Conservation (phyloP, 805 yeast species). For the Spathaspora passalidarum region DNA sequence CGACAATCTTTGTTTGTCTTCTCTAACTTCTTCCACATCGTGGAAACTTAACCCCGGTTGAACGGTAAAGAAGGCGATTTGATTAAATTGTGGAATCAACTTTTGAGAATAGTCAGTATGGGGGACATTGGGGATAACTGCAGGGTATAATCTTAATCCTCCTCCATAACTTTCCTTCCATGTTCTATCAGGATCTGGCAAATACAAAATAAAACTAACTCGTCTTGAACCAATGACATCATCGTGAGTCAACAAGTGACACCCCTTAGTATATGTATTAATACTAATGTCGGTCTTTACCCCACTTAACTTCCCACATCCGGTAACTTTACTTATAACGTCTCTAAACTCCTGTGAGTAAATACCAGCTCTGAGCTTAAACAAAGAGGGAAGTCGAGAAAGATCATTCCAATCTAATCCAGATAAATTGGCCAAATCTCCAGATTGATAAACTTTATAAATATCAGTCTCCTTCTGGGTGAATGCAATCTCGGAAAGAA, state of each 20-base stretch:
- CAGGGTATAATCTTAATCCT: slow-evolving; percentile 79
- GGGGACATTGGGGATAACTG: slow-evolving; percentile 87
- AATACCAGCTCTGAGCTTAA: slow-evolving; percentile 78
- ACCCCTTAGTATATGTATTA: slow-evolving; percentile 87
- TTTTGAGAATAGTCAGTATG: slow-evolving; percentile 65
- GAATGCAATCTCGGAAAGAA: slow-evolving; percentile 78
- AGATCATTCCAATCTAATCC: slow-evolving; percentile 79
- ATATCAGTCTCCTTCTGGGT: slow-evolving; percentile 96
- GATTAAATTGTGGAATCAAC: slow-evolving; percentile 91
- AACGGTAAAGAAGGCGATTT: slow-evolving; percentile 91
- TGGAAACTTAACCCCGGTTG: slow-evolving; percentile 97
- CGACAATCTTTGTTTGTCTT: slow-evolving; percentile 84
- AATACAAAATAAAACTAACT: slow-evolving; percentile 85
- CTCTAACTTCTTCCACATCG: slow-evolving; percentile 96
- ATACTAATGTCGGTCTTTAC: slow-evolving; percentile 87
- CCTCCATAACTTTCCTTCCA: slow-evolving; percentile 98
- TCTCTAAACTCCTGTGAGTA: slow-evolving; percentile 86
- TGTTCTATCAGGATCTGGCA: slow-evolving; percentile 84
- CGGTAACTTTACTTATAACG: slow-evolving; percentile 70
- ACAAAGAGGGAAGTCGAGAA: slow-evolving; percentile 68
- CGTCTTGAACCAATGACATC: slow-evolving; percentile 96
- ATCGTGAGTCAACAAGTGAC: slow-evolving; percentile 93
- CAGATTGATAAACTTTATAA: slow-evolving; percentile 87
- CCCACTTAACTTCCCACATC: slow-evolving; percentile 90
- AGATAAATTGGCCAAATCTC: slow-evolving; percentile 86